Evolutionary conservation across 495 filamentous ascomycete species (phyloP).

Genomic region (Lasiosphaeria hispida): DNA sequence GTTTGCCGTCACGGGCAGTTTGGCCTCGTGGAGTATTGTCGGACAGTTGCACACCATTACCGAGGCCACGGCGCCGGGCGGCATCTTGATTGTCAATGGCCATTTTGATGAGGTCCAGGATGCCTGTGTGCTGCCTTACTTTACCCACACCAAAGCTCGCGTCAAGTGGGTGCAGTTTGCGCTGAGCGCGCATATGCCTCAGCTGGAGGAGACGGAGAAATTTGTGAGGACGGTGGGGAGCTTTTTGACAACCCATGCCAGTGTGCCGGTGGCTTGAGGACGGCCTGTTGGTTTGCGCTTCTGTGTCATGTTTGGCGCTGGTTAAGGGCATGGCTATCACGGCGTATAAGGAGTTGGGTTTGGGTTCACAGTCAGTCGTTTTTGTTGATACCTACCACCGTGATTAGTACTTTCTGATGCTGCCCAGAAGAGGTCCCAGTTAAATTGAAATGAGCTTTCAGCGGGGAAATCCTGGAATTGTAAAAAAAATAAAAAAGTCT

Average conservation of each 20-base stretch:
- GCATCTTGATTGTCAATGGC: conserved; percentile 46
- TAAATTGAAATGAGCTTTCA: too few relatives aligned
- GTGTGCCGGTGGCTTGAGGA: too few relatives aligned
- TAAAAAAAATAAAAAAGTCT: too few relatives aligned
- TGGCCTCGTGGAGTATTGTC: conserved; percentile 36
- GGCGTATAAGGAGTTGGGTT: too few relatives aligned
- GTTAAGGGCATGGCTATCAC: too few relatives aligned
- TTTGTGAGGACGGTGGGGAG: conserved; percentile 8
- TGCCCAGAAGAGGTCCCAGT: too few relatives aligned
- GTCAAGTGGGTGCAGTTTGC: conserved; percentile 45
- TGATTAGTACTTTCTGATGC: too few relatives aligned
- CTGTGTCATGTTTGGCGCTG: too few relatives aligned
- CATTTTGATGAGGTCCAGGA: conserved; percentile 50
- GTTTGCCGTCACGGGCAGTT: conserved; percentile 33
- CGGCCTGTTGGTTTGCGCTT: too few relatives aligned
- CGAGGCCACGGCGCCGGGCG: conserved; percentile 34
- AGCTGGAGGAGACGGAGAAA: conserved; percentile 17
- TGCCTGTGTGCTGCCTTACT: conserved; percentile 43
- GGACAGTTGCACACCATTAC: conserved; percentile 34
- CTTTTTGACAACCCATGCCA: conserved; percentile 9
- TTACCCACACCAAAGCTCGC: conserved; percentile 36
- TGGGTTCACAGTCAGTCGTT: too few relatives aligned
- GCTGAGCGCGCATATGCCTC: conserved; percentile 11
- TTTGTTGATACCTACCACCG: too few relatives aligned
- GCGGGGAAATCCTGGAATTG: too few relatives aligned